A percentile compares a stretch with the other conserved stretches of the same genome.
These are phyloP conservation scores for Suhomyces kunorum DNA, from an alignment of 1,139 yeast species.

Conservation along the genomic window DNA sequence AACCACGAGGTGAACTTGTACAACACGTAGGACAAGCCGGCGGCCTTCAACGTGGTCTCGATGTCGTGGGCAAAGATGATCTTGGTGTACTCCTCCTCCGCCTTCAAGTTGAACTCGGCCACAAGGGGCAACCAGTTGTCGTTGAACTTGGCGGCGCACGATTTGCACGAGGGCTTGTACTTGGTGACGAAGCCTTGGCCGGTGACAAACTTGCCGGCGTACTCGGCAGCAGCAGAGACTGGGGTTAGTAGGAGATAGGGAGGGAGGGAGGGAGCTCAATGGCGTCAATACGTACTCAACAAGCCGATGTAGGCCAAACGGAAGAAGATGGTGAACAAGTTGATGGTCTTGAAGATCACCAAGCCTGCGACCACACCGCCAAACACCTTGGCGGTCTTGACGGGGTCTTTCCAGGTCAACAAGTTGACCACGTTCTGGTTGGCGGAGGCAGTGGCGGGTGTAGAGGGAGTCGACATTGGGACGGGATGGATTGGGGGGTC, in stretches of 20 bases:
- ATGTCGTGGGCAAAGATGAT: conserved; percentile 67
- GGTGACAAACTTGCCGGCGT: conserved; percentile 61
- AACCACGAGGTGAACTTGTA: conserved; percentile 77
- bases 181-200: conserved; percentile 74
- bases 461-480: too few species aligned
- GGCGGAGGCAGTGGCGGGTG: conserved; percentile 11
- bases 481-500: conserved; percentile 4
- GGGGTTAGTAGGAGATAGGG: conserved; percentile 21
- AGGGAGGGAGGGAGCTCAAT: not conserved
- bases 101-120: conserved; percentile 41
- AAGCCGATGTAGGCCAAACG: conserved; percentile 51
- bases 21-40: conserved; percentile 61
- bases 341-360: conserved; percentile 66
- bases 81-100: conserved; percentile 56
- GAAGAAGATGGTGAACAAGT: conserved; percentile 68
- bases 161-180: conserved; percentile 52
- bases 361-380: conserved; percentile 63
- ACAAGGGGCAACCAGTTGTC: conserved; percentile 44
- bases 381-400: conserved; percentile 73
- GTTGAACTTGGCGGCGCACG: conserved; percentile 44
- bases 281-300: conserved; percentile 36
- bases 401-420: conserved; percentile 83
- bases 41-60: conserved; percentile 71
- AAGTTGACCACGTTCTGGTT: conserved; percentile 28
- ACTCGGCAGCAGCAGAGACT: conserved; percentile 69